Percentiles rank a stretch among this genome's conserved stretches.
Conservation (phyloP, 257 asterid genomes). For the Capsicum pubescens region DNA sequence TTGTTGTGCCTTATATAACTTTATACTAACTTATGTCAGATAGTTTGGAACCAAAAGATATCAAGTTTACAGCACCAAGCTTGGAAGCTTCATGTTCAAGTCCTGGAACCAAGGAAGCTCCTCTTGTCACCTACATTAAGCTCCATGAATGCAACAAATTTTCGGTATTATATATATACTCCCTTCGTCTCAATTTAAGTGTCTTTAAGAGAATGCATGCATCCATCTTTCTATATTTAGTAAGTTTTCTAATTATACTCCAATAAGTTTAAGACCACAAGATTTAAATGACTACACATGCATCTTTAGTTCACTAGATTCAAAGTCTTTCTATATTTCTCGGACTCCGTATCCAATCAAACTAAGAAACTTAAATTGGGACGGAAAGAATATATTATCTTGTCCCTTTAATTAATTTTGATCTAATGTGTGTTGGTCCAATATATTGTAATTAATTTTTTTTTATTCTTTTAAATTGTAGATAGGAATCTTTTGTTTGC, state of each 20-base stretch:
- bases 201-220: too few relatives aligned
- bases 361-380: too few relatives aligned
- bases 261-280: too few relatives aligned
- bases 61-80: slow-evolving; percentile 29
- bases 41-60: slow-evolving; percentile 31
- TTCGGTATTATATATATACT: slow-evolving; percentile 20
- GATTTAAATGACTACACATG: too few relatives aligned
- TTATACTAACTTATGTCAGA: background rate
- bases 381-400: background rate
- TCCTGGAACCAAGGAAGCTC: slow-evolving; percentile 23
- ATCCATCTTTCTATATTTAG: too few relatives aligned
- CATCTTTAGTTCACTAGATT: too few relatives aligned
- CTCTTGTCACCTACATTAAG: slow-evolving; percentile 32
- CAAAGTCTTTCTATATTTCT: too few relatives aligned
- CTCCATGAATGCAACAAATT: slow-evolving; percentile 34
- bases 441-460: background rate
- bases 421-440: too few relatives aligned
- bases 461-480: background rate
- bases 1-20: background rate
- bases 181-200: too few relatives aligned
- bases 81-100: slow-evolving; percentile 24
- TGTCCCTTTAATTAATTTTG: background rate
- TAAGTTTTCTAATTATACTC: too few relatives aligned
- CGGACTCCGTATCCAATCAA: too few relatives aligned
- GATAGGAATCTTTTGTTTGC: slow-evolving; percentile 47